phyloP scores from a whole-genome alignment of 345 rosid genomes.

The Sapria himalayana region DNA sequence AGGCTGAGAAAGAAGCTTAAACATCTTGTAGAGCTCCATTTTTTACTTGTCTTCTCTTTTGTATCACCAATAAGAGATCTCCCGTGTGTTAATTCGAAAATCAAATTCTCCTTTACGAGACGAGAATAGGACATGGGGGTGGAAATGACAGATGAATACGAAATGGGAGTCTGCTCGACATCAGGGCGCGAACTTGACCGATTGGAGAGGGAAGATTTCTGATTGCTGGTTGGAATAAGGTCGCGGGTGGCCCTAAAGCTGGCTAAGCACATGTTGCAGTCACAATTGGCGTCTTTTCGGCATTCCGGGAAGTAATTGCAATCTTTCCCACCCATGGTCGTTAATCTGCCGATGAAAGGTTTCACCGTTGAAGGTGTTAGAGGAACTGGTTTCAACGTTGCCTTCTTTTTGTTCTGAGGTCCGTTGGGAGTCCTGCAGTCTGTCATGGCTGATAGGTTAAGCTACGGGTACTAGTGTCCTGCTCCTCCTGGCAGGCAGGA shows the following conservation, averaged over 20 bases:
- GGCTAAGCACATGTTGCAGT: constrained; percentile 57
- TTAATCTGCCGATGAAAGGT: constrained; percentile 13
- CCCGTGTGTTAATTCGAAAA: constrained; percentile 25
- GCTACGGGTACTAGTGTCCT: no score
- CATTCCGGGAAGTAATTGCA: constrained; percentile 77
- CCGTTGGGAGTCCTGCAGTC: no score
- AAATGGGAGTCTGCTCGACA: constrained; percentile 23
- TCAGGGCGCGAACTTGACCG: constrained; percentile 21
- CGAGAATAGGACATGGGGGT: constrained; percentile 33
- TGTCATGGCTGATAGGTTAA: no score
- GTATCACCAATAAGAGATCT: no score
- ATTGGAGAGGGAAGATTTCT: constrained; percentile 47
- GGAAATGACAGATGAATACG: constrained; percentile 23
- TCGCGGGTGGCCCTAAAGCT: constrained; percentile 83
- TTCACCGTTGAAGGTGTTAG: constrained; percentile 17
- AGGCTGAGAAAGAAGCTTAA: constrained; percentile 16
- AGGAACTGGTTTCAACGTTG: constrained; percentile 17
- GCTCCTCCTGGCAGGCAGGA: no score
- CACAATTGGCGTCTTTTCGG: constrained; percentile 68
- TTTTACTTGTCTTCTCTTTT: constrained; percentile 9
- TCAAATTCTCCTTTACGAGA: constrained; percentile 15
- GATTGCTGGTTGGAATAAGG: constrained; percentile 57
- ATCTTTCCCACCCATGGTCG: constrained; percentile 22
- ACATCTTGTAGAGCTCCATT: constrained; percentile 3
- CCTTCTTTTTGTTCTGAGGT: no score